Conservation (phyloP, 2,329 filamentous ascomycete species). For the Colletotrichum viniferum region DNA sequence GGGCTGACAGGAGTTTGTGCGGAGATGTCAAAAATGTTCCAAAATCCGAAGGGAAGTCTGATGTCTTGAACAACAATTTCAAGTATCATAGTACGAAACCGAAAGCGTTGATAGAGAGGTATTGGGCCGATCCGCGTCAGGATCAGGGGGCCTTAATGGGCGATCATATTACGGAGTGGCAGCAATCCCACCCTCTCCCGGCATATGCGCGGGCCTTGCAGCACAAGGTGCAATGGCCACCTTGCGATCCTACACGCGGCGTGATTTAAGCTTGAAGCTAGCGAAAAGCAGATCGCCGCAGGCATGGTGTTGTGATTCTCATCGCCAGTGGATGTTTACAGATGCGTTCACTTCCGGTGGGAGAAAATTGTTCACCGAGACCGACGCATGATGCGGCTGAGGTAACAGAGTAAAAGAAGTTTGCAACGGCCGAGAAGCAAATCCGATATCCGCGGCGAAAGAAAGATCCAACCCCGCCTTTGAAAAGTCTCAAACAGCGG, state of each 20-base stretch:
- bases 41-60: neutral
- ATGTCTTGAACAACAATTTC: neutral
- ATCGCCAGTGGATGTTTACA: neutral
- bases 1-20: neutral
- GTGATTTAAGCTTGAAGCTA: constrained; percentile 5
- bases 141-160: neutral
- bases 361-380: neutral
- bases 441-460: neutral
- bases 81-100: neutral
- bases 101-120: neutral
- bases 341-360: neutral
- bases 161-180: neutral
- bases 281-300: neutral
- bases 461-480: neutral
- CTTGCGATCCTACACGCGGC: neutral
- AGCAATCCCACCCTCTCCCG: neutral
- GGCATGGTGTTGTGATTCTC: neutral
- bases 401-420: neutral
- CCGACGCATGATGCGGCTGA: neutral
- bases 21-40: neutral
- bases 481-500: neutral
- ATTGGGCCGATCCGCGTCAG: neutral
- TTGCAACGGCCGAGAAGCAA: neutral
- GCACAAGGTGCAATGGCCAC: neutral
- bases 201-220: neutral